Percentiles rank a stretch among this genome's conserved stretches.
Evolutionary conservation across 768 basidiomycete species (phyloP).

Genomic region (Boletus sp.): DNA sequence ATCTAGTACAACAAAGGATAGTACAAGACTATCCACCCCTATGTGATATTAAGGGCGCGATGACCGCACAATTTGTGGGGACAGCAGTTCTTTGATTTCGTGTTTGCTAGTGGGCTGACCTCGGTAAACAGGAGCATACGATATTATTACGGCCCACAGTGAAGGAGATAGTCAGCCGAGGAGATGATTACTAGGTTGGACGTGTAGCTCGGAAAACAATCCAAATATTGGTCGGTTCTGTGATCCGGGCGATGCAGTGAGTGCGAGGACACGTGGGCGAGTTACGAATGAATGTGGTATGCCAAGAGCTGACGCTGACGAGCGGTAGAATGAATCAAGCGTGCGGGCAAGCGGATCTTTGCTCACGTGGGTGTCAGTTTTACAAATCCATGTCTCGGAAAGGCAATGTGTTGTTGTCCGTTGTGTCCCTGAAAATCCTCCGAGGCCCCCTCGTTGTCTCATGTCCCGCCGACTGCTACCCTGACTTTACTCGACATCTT

Average conservation of each 20-base stretch:
- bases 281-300: neutral
- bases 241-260: too few relatives aligned
- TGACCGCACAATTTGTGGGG: constrained; percentile 92
- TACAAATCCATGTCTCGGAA: constrained; percentile 22
- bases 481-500: neutral
- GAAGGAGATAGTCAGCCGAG: constrained; percentile 83
- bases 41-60: constrained; percentile 77
- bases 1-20: constrained; percentile 84
- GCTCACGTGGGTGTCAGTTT: too few relatives aligned
- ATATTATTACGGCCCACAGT: constrained; percentile 81
- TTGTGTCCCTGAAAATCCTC: neutral
- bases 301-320: constrained; percentile 9
- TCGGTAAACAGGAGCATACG: constrained; percentile 67
- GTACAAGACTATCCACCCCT: constrained; percentile 94
- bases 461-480: neutral
- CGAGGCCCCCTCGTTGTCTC: neutral
- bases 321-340: neutral
- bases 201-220: constrained; percentile 3
- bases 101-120: constrained; percentile 4
- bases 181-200: constrained; percentile 66
- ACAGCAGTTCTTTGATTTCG: constrained; percentile 1
- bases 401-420: constrained; percentile 11
- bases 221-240: neutral
- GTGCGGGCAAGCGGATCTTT: neutral
- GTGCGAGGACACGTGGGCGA: neutral